These are phyloP conservation scores for Eremothecium cymbalariae DNA, from an alignment of 1,139 yeast genomes.

Conservation along the genomic window DNA sequence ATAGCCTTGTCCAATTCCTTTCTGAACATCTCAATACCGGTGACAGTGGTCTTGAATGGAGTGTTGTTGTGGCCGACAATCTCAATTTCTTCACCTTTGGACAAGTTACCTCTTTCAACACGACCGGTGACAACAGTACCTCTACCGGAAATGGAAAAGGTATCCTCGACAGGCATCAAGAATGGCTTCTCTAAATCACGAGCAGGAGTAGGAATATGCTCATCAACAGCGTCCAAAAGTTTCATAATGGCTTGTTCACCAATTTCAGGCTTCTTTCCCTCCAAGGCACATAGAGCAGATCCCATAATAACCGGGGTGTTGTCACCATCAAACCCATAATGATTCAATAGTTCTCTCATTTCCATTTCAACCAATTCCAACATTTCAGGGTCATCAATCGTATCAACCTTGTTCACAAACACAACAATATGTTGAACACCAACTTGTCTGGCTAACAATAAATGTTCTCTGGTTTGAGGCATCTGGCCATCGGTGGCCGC, in stretches of 20 bases:
- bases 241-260: conserved; percentile 80
- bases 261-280: conserved; percentile 80
- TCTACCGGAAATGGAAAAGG: conserved; percentile 97
- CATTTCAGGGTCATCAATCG: conserved; percentile 98
- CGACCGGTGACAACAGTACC: conserved; percentile 99
- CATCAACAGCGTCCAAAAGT: conserved; percentile 87
- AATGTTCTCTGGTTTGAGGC: conserved; percentile 99
- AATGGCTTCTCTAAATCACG: conserved; percentile 96
- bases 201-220: conserved; percentile 88
- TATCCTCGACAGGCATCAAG: conserved; percentile 95
- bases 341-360: conserved; percentile 90
- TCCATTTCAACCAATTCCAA: conserved; percentile 99
- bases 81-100: conserved; percentile 98
- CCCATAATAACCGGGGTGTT: conserved; percentile 98
- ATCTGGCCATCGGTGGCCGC: conserved; percentile 99
- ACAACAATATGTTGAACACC: conserved; percentile 98
- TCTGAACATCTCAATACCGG: conserved; percentile 99
- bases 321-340: conserved; percentile 97
- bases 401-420: conserved; percentile 94
- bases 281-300: conserved; percentile 94
- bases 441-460: conserved; percentile 96
- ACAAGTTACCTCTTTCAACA: conserved; percentile 94
- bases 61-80: conserved; percentile 85
- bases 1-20: conserved; percentile 94
- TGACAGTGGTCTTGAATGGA: conserved; percentile 87